Evolutionary conservation across 2,329 filamentous ascomycete genomes (phyloP).

Genomic region (Phialophora expanda): DNA sequence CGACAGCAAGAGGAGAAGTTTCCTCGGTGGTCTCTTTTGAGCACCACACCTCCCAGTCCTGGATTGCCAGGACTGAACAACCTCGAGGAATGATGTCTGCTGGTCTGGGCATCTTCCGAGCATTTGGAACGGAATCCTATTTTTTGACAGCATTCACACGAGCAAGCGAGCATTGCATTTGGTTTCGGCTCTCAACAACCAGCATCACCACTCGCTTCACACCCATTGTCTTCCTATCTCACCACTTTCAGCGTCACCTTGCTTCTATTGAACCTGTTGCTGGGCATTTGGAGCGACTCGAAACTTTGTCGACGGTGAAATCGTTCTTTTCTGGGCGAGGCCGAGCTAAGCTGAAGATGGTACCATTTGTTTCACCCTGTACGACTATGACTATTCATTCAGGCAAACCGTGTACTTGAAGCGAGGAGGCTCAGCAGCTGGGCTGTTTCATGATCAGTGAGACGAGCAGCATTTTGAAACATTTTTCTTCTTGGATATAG

Average conservation of each 20-base stretch:
- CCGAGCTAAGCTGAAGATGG: slow-evolving; percentile 20
- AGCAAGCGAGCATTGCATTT: slow-evolving; percentile 2
- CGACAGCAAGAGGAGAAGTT: slow-evolving; percentile 39
- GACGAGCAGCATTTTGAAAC: neutral
- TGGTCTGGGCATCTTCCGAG: slow-evolving; percentile 2
- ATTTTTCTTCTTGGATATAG: slow-evolving; percentile 12
- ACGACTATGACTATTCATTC: slow-evolving; percentile 3
- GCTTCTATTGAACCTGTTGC: neutral
- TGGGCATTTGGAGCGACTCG: slow-evolving; percentile 8
- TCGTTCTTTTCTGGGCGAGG: neutral
- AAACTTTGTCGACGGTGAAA: neutral
- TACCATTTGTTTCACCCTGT: slow-evolving; percentile 6
- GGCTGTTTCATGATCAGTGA: neutral
- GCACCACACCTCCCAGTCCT: too few species aligned
- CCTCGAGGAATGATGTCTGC: slow-evolving; percentile 1
- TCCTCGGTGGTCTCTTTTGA: slow-evolving; percentile 38
- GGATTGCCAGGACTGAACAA: neutral
- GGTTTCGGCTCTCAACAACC: neutral
- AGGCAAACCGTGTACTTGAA: slow-evolving; percentile 13
- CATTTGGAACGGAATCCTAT: neutral
- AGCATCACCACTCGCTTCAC: slow-evolving; percentile 16
- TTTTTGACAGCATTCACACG: slow-evolving; percentile 5
- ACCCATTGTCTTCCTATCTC: slow-evolving; percentile 10
- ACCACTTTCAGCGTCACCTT: slow-evolving; percentile 3
- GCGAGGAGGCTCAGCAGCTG: slow-evolving; percentile 13